Conservation (phyloP, 768 basidiomycete species). For the Ramaria rubella region DNA sequence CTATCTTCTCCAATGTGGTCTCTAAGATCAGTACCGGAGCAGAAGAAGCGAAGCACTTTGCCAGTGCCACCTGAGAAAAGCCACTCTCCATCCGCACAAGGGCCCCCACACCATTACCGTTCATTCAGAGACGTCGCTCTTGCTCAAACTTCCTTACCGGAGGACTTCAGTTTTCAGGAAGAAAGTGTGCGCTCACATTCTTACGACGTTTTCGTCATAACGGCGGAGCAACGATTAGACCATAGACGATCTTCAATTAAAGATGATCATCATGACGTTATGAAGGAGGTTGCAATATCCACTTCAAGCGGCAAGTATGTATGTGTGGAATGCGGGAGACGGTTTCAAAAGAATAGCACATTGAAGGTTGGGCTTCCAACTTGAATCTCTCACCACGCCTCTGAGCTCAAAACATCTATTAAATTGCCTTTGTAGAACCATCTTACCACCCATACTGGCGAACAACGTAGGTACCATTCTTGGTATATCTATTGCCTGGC, state of each 20-base stretch:
- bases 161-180: background rate
- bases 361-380: background rate
- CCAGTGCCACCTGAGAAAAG: no score
- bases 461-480: background rate
- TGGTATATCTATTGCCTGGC: background rate
- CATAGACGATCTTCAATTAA: background rate
- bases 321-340: background rate
- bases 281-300: background rate
- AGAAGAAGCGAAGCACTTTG: no score
- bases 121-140: no score
- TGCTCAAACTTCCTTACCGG: no score
- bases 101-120: no score
- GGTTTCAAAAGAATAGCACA: background rate
- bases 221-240: background rate
- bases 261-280: background rate
- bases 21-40: no score
- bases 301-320: background rate
- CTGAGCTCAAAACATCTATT: no score
- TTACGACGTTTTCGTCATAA: background rate
- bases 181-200: background rate
- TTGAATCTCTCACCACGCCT: background rate
- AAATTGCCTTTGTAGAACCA: background rate
- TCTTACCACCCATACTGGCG: background rate
- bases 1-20: no score
- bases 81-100: no score